These are phyloP conservation scores for Peniophora sp. DNA, from an alignment of 1,284 basidiomycete genomes.

Conservation along the genomic window DNA sequence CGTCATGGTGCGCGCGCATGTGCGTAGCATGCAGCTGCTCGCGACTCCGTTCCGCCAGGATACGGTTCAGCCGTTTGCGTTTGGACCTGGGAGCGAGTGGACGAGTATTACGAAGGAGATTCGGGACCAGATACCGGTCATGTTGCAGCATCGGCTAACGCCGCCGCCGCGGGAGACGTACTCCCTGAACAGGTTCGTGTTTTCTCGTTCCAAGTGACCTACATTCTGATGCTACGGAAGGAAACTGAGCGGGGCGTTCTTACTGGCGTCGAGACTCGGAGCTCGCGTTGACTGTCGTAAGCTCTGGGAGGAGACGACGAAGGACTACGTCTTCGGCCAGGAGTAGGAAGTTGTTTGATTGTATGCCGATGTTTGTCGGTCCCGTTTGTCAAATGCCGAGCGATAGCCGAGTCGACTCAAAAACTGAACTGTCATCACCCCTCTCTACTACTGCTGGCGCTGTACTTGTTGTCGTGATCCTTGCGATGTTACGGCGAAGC, in stretches of 20 bases:
- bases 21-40: slow-evolving; percentile 77
- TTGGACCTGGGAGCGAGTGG: slow-evolving; percentile 62
- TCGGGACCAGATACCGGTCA: slow-evolving; percentile 79
- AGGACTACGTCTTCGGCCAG: slow-evolving; percentile 13
- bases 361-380: slow-evolving; percentile 8
- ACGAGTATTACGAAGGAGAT: slow-evolving; percentile 67
- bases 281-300: slow-evolving; percentile 69
- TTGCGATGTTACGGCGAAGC: too few species aligned
- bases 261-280: slow-evolving; percentile 79
- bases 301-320: slow-evolving; percentile 66
- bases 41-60: slow-evolving; percentile 70
- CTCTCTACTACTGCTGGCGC: too few species aligned
- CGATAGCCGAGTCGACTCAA: too few species aligned
- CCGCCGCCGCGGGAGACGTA: slow-evolving; percentile 95
- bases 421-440: too few species aligned
- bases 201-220: slow-evolving; percentile 3
- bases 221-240: slow-evolving; percentile 26
- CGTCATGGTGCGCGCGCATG: slow-evolving; percentile 84
- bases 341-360: not conserved
- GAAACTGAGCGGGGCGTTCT: slow-evolving; percentile 90
- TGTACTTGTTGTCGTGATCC: too few species aligned
- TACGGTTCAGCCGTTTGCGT: slow-evolving; percentile 62
- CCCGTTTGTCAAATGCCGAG: too few species aligned
- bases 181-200: slow-evolving; percentile 72
- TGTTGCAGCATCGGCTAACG: slow-evolving; percentile 84